Percentiles rank a stretch among this genome's conserved stretches.
These are phyloP conservation scores for Salvia splendens DNA, from an alignment of 257 asterid genomes.

Conservation along the genomic window DNA sequence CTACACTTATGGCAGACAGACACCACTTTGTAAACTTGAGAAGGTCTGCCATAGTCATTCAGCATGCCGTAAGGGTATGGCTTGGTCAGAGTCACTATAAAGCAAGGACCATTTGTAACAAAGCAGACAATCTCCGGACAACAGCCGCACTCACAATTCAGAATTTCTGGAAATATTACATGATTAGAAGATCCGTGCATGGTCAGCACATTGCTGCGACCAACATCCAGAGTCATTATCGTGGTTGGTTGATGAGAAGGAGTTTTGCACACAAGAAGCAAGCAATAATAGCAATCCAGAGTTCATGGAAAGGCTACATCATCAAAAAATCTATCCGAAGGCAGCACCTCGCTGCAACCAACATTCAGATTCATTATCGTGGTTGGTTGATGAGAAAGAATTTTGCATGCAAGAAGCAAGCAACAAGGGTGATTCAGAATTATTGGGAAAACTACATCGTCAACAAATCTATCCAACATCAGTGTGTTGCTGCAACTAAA, in stretches of 20 bases:
- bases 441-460: constrained; percentile 50
- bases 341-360: constrained; percentile 64
- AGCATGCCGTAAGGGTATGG: constrained; percentile 63
- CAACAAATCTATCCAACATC: constrained; percentile 38
- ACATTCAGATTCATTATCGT: constrained; percentile 70
- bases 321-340: constrained; percentile 33
- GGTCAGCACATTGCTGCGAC: constrained; percentile 62
- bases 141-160: constrained; percentile 56
- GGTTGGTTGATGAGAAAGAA: constrained; percentile 58
- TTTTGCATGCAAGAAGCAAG: constrained; percentile 50
- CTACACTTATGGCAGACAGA: constrained; percentile 53
- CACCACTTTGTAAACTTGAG: constrained; percentile 57
- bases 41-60: constrained; percentile 52
- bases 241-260: constrained; percentile 60
- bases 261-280: constrained; percentile 45
- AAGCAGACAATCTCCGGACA: constrained; percentile 29
- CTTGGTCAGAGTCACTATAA: constrained; percentile 37
- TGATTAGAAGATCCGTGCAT: constrained; percentile 33
- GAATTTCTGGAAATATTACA: constrained; percentile 54
- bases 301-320: constrained; percentile 51
- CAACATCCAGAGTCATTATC: constrained; percentile 71
- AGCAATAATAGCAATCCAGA: constrained; percentile 53
- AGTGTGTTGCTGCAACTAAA: constrained; percentile 61
- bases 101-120: constrained; percentile 25
- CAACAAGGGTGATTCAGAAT: constrained; percentile 53